Evolutionary conservation across 2,329 filamentous ascomycete species (phyloP).

Genomic region (Blumeria hordei): DNA sequence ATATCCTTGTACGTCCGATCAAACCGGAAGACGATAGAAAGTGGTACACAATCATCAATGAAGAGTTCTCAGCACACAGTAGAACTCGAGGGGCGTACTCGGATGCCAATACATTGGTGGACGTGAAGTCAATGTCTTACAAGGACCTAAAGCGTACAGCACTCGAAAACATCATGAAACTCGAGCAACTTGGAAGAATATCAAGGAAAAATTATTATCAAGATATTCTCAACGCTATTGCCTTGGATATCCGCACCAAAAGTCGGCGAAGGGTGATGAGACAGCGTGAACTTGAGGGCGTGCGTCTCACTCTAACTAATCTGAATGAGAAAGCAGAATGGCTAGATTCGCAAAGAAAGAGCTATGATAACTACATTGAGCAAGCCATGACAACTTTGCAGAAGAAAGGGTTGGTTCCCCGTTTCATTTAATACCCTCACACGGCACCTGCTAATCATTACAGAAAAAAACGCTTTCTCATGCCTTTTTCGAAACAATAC

Average conservation of each 20-base stretch:
- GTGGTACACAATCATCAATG: slow-evolving; percentile 59
- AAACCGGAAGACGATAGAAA: slow-evolving; percentile 67
- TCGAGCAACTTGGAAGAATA: slow-evolving; percentile 73
- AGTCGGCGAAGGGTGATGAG: slow-evolving; percentile 79
- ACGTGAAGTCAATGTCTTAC: slow-evolving; percentile 76
- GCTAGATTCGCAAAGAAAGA: slow-evolving; percentile 85
- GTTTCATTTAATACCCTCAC: not conserved
- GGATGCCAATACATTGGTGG: slow-evolving; percentile 59
- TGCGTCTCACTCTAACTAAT: slow-evolving; percentile 48
- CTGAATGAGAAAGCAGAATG: slow-evolving; percentile 73
- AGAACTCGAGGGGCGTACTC: slow-evolving; percentile 67
- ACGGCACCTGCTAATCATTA: slow-evolving; percentile 6
- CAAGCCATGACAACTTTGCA: slow-evolving; percentile 93
- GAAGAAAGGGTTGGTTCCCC: slow-evolving; percentile 52
- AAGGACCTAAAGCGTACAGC: slow-evolving; percentile 80
- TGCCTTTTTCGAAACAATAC: slow-evolving; percentile 97
- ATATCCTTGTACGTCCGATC: slow-evolving; percentile 85
- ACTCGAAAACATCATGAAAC: slow-evolving; percentile 73
- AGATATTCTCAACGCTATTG: slow-evolving; percentile 92
- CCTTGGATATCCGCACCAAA: slow-evolving; percentile 90
- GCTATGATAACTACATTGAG: slow-evolving; percentile 97
- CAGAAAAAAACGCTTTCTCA: slow-evolving; percentile 72
- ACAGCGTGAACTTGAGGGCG: slow-evolving; percentile 71
- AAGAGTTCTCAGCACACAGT: slow-evolving; percentile 50
- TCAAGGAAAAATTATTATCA: slow-evolving; percentile 79